These are phyloP conservation scores for Kalmusia sp. DNA, from an alignment of 2,329 filamentous ascomycete species.

Conservation along the genomic window DNA sequence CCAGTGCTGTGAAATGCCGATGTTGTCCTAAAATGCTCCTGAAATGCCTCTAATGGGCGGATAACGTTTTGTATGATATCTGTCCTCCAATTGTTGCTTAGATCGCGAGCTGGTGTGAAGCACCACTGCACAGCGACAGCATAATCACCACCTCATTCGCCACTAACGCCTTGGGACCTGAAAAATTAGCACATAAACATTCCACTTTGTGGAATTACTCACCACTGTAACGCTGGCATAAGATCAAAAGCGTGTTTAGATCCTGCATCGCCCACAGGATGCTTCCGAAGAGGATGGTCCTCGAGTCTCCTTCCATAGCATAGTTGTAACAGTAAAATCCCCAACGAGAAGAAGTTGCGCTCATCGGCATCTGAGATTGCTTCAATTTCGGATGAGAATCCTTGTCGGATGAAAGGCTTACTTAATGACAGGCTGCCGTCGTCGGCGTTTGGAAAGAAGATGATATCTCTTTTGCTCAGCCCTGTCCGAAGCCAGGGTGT, in stretches of 20 bases:
- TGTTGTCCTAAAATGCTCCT: slow-evolving; percentile 16
- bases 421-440: slow-evolving; percentile 40
- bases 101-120: slow-evolving; percentile 13
- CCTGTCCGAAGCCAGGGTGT: slow-evolving; percentile 20
- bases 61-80: slow-evolving; percentile 27
- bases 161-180: slow-evolving; percentile 12
- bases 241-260: slow-evolving; percentile 23
- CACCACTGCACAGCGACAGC: slow-evolving; percentile 28
- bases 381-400: slow-evolving; percentile 71
- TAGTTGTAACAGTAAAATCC: slow-evolving; percentile 27
- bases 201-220: background rate
- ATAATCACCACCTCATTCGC: slow-evolving; percentile 26
- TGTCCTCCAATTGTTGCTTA: slow-evolving; percentile 17
- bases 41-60: slow-evolving; percentile 21
- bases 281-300: slow-evolving; percentile 20
- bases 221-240: slow-evolving; percentile 23
- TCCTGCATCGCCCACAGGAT: slow-evolving; percentile 6
- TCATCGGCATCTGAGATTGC: slow-evolving; percentile 4
- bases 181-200: background rate
- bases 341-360: slow-evolving; percentile 24
- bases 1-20: too few relatives aligned
- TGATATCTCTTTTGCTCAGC: slow-evolving; percentile 19
- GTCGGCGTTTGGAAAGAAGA: slow-evolving; percentile 16
- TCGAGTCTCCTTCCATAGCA: slow-evolving; percentile 24
- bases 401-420: slow-evolving; percentile 74